A percentile compares a stretch with the other conserved stretches of the same genome.
These are phyloP conservation scores for Amaranthus tricolor DNA, from an alignment of 179 eudicot species.

Conservation along the genomic window DNA sequence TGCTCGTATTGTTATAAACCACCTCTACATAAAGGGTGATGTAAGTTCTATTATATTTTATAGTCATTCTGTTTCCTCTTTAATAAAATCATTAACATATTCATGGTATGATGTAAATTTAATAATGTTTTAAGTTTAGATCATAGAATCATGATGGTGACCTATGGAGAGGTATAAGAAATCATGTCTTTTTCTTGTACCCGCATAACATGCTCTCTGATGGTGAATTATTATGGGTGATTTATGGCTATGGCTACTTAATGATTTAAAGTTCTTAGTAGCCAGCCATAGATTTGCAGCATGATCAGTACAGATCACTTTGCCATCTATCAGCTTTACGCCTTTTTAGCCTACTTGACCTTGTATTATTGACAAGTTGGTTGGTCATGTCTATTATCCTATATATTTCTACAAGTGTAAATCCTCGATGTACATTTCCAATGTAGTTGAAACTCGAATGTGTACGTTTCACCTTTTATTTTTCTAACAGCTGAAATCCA, in stretches of 20 bases:
- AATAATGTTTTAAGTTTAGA: no score
- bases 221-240: neutral
- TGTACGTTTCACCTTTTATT: no score
- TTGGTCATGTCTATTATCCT: neutral
- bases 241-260: neutral
- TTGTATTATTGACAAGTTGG: neutral
- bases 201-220: slow-evolving; percentile 1
- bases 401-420: neutral
- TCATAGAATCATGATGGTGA: slow-evolving; percentile 1
- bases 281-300: neutral
- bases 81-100: neutral
- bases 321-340: neutral
- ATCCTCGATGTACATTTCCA: neutral
- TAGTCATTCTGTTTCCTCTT: neutral
- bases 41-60: slow-evolving; percentile 45
- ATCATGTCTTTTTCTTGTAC: neutral
- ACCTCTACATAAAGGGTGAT: slow-evolving; percentile 91
- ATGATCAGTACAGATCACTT: neutral
- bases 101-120: neutral
- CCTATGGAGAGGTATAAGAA: neutral
- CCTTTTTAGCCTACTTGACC: neutral
- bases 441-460: neutral
- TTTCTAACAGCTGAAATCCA: neutral
- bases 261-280: neutral
- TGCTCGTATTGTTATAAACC: slow-evolving; percentile 82